Conservation (phyloP, 148 eudicot species). For the Nepenthes mirabilis region DNA sequence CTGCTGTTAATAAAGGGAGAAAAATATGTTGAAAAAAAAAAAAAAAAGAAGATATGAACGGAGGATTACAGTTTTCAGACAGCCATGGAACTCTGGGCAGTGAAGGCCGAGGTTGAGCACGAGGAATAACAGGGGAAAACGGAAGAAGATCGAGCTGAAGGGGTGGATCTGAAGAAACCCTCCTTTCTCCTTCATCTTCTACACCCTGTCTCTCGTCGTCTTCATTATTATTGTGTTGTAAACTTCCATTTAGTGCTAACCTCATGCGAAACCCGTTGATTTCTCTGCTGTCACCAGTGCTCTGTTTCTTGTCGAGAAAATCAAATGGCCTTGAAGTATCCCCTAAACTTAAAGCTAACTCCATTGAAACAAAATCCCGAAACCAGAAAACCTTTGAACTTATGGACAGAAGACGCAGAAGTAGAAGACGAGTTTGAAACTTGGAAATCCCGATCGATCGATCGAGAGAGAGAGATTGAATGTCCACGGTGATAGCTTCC, state of each 20-base stretch:
- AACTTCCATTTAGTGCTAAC: neutral
- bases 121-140: neutral
- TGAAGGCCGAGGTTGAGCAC: too few species aligned
- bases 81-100: neutral
- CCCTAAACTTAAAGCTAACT: constrained; percentile 8
- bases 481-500: too few species aligned
- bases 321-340: constrained; percentile 4
- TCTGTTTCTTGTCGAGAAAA: constrained; percentile 4
- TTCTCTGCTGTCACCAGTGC: neutral
- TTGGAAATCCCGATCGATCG: too few species aligned
- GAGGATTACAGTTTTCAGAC: neutral
- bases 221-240: too few species aligned
- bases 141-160: neutral
- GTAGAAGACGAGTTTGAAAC: too few species aligned
- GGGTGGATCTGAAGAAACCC: neutral
- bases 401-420: too few species aligned
- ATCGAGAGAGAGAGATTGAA: too few species aligned
- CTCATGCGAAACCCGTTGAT: neutral
- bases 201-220: neutral
- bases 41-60: neutral
- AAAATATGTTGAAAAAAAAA: neutral
- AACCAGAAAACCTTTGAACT: too few species aligned
- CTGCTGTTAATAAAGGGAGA: neutral
- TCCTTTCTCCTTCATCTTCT: neutral
- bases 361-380: neutral